A percentile compares a stretch with the other conserved stretches of the same genome.
These are phyloP conservation scores for Phaeotremella skinneri DNA, from an alignment of 768 basidiomycete species.

Conservation along the genomic window DNA sequence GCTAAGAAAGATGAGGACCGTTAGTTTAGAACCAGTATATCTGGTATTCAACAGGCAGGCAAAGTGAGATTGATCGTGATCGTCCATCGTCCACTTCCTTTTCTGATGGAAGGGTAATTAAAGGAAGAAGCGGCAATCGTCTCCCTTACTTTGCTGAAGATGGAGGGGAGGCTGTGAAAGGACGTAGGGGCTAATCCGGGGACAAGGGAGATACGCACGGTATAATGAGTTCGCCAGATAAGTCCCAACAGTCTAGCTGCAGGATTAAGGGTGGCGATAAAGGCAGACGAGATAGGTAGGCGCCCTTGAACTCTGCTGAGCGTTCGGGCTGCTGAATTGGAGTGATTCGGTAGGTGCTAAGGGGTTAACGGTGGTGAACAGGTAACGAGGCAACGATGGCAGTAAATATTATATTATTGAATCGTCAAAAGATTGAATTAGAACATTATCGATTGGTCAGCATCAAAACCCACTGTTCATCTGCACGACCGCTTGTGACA, in stretches of 20 bases:
- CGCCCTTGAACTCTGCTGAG: conserved; percentile 76
- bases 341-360: conserved; percentile 68
- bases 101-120: not conserved
- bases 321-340: conserved; percentile 79
- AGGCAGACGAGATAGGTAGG: conserved; percentile 72
- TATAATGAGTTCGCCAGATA: conserved; percentile 66
- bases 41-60: not conserved
- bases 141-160: too few relatives aligned
- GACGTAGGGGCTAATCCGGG: conserved; percentile 27
- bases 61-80: conserved; percentile 15
- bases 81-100: not conserved
- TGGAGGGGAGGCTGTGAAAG: conserved; percentile 4
- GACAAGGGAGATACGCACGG: conserved; percentile 61
- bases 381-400: not conserved
- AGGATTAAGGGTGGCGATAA: conserved; percentile 80
- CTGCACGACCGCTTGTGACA: not conserved
- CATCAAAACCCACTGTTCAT: not conserved
- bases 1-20: conserved; percentile 52
- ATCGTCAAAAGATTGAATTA: not conserved
- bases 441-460: not conserved
- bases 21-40: not conserved
- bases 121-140: too few relatives aligned
- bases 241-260: conserved; percentile 71
- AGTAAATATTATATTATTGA: not conserved
- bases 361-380: not conserved